Base-by-base conservation (phyloP, 495 filamentous ascomycete genomes). In the Jackrogersella multiformis region DNA sequence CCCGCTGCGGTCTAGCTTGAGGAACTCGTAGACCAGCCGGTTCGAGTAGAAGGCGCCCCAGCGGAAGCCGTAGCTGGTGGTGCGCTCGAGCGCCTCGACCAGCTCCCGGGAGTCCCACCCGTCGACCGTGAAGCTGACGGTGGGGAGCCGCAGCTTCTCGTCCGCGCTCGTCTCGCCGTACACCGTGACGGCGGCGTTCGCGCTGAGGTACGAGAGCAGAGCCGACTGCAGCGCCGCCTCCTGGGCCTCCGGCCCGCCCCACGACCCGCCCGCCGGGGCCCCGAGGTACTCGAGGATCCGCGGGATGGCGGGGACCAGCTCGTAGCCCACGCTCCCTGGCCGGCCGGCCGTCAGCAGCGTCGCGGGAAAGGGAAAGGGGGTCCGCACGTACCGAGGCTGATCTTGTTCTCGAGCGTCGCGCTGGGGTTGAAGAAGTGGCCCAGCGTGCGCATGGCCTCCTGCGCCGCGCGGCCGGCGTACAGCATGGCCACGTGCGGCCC, bases 41-140 rank as follows among this genome's bases (percentile, higher is more conserved):
- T 86, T 80, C 49, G 83, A 87, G 74, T 92, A 92, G 71, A 91
- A 91, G 54, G 81, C 78, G 6, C 90, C 90, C 83, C 84, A 91
- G 46, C 89, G 75, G 61, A 90, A 84, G 8, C 86, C 89, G 74
- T 85, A 85, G 9, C 75, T 69, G 7, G 79, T 83, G 23, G 77
- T 76, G 46, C 69, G 67, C 74, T 92, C 89, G 8, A 90, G 81
- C n/a, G 74, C 71, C 70, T 89, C 84, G 3, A 92, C 89, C 0
- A 92, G 57, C 48, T 81, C 83, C 58, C 77, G 77, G 49, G 86
- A 85, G 18, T 78, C 81, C 68, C 79, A 73, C 0, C 88, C 90
- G 5, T 78, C 73, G 13, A 91, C 86, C 2, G 78, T 77, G 62
- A 92, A 92, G 63, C 87, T 90, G 24, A 92, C 78, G 0, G 88